phyloP scores from a whole-genome alignment of 768 basidiomycete genomes.

The Suillus alpinus region DNA sequence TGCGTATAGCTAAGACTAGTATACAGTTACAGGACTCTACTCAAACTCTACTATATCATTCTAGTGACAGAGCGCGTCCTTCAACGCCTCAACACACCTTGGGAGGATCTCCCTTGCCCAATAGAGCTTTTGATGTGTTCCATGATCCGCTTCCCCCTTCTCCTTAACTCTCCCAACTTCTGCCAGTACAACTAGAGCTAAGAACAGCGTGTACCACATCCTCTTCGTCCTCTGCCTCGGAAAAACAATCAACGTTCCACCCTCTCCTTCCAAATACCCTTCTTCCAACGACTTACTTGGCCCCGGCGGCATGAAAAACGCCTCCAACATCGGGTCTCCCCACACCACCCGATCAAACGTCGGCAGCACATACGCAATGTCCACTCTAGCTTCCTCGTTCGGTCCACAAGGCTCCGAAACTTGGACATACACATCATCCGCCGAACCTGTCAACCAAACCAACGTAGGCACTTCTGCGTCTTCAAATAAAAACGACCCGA shows the following conservation, averaged over 20 bases:
- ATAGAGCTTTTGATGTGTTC: constrained; percentile 21
- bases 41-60: not conserved
- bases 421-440: constrained; percentile 56
- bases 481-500: constrained; percentile 73
- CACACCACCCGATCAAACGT: constrained; percentile 56
- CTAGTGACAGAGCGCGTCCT: constrained; percentile 37
- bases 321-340: constrained; percentile 76
- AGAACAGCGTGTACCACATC: constrained; percentile 71
- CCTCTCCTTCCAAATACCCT: constrained; percentile 51
- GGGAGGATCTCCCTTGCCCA: constrained; percentile 43
- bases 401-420: constrained; percentile 20
- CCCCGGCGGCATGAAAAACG: constrained; percentile 51
- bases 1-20: not conserved
- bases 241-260: constrained; percentile 50
- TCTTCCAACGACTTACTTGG: constrained; percentile 53
- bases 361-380: constrained; percentile 36
- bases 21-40: not conserved
- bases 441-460: constrained; percentile 59
- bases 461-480: constrained; percentile 72
- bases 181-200: constrained; percentile 53
- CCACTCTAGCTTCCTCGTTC: constrained; percentile 17
- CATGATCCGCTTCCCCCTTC: constrained; percentile 19
- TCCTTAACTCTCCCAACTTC: constrained; percentile 29
- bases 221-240: constrained; percentile 72
- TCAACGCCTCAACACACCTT: constrained; percentile 42